Evolutionary conservation across 2,329 filamentous ascomycete genomes (phyloP).

Genomic region (Passalora sequoiae): DNA sequence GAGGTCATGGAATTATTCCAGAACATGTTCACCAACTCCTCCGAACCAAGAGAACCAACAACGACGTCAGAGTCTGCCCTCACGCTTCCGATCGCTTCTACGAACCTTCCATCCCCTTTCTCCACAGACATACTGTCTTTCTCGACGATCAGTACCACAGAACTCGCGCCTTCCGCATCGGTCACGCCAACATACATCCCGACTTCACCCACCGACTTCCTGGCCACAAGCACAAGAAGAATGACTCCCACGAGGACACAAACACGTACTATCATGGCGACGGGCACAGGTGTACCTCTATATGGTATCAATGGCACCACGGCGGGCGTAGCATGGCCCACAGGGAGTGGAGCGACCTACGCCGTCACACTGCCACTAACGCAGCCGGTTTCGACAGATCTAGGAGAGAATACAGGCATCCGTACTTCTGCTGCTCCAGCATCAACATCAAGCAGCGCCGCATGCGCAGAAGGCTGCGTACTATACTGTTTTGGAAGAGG

Average conservation of each 20-base stretch:
- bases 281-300: not conserved
- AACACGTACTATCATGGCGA: not conserved
- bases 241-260: not conserved
- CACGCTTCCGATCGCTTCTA: not conserved
- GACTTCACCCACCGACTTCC: not conserved
- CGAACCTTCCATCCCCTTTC: not conserved
- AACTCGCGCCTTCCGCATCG: not conserved
- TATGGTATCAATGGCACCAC: not conserved
- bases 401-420: too few relatives aligned
- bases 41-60: not conserved
- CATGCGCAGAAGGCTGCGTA: too few relatives aligned
- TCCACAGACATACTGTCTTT: not conserved
- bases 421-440: not conserved
- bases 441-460: too few relatives aligned
- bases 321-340: not conserved
- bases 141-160: not conserved
- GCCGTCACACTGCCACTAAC: not conserved
- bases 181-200: not conserved
- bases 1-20: slow-evolving; percentile 14
- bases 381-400: not conserved
- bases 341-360: not conserved
- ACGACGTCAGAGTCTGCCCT: not conserved
- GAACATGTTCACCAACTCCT: slow-evolving; percentile 5
- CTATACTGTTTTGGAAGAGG: too few relatives aligned
- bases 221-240: not conserved